A percentile compares a stretch with the other conserved stretches of the same genome.
Conservation (phyloP, 305 asterid genomes). For the Fraxinus angustifolia region DNA sequence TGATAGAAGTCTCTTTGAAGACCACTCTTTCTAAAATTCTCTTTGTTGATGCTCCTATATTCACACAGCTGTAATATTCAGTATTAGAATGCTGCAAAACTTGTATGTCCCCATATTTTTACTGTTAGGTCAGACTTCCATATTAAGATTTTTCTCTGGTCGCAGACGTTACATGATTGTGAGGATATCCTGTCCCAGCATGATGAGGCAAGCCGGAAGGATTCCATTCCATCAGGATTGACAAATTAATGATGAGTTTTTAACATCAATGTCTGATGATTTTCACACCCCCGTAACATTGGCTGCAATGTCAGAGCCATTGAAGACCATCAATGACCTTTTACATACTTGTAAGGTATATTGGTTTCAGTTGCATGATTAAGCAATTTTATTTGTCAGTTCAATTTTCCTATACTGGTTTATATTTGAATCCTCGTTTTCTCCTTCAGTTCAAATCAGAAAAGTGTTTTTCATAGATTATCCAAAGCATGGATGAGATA, state of each 20-base stretch:
- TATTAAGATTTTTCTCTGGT: conserved; percentile 21
- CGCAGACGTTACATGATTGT: conserved; percentile 76
- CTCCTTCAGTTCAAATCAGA: not conserved
- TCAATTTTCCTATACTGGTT: not conserved
- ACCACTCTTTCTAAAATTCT: not conserved
- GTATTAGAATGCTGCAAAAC: not conserved
- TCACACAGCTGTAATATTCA: not conserved
- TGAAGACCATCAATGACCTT: conserved; percentile 82
- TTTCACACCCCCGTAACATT: conserved; percentile 80
- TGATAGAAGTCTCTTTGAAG: not conserved
- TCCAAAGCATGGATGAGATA: conserved; percentile 10
- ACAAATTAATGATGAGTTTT: conserved; percentile 59
- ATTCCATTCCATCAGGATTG: conserved; percentile 57
- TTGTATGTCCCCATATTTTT: not conserved
- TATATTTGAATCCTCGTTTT: not conserved
- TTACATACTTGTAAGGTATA: conserved; percentile 84
- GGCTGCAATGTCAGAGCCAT: conserved; percentile 90
- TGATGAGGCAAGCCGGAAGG: conserved; percentile 42
- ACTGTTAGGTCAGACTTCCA: conserved; percentile 17
- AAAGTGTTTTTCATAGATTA: not conserved
- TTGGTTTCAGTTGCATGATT: not conserved
- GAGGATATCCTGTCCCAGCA: conserved; percentile 42
- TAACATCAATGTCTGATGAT: conserved; percentile 79
- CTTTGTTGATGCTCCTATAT: not conserved
- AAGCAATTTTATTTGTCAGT: not conserved